Conservation (phyloP, 257 asterid genomes). For the Echium plantagineum region DNA sequence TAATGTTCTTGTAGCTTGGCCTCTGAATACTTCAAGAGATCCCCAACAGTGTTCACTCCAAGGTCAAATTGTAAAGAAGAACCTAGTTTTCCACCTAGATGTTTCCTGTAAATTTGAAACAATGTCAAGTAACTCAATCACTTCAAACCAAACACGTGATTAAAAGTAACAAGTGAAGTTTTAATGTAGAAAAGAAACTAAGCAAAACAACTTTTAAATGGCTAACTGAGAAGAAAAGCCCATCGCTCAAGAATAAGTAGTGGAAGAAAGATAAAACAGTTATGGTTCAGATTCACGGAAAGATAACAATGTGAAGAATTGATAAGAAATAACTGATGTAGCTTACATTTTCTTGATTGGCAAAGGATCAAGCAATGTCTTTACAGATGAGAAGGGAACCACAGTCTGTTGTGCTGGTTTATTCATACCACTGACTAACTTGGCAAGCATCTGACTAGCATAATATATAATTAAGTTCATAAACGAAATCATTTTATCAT, state of each 20-base stretch:
- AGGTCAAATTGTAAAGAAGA: constrained; percentile 70
- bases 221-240: background rate
- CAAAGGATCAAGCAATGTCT: constrained; percentile 54
- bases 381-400: constrained; percentile 67
- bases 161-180: background rate
- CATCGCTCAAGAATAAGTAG: background rate
- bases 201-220: background rate
- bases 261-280: background rate
- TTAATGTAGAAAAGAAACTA: background rate
- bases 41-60: constrained; percentile 79
- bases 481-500: background rate
- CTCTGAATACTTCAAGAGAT: constrained; percentile 70
- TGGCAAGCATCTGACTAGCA: constrained; percentile 82
- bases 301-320: background rate
- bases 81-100: constrained; percentile 98
- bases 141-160: background rate
- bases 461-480: constrained; percentile 4
- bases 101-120: constrained; percentile 55
- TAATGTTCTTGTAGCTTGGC: constrained; percentile 75
- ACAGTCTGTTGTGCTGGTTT: constrained; percentile 97
- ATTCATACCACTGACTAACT: constrained; percentile 91
- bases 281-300: background rate
- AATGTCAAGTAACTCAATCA: background rate
- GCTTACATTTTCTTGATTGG: constrained; percentile 83
- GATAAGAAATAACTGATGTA: constrained; percentile 4